A percentile compares a stretch with the other conserved stretches of the same genome.
phyloP scores from a whole-genome alignment of 768 basidiomycete genomes.

The Leucosporidium yakuticum region DNA sequence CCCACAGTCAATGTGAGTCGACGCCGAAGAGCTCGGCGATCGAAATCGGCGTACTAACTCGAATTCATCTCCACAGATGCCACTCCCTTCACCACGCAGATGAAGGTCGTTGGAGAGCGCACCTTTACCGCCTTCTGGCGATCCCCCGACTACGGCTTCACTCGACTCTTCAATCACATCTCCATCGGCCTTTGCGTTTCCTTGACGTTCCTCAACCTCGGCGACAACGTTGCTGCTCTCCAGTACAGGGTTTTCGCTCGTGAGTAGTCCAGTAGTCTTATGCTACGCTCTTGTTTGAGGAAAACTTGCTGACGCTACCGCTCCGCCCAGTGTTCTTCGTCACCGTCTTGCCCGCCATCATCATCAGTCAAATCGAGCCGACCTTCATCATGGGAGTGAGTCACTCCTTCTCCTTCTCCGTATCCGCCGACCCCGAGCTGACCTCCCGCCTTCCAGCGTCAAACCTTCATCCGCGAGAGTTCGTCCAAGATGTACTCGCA shows the following conservation, averaged over 20 bases:
- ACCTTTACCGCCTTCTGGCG: slow-evolving; percentile 70
- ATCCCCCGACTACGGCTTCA: slow-evolving; percentile 76
- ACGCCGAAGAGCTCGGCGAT: background rate
- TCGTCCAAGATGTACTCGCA: slow-evolving; percentile 79
- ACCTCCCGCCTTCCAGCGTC: background rate
- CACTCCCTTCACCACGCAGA: slow-evolving; percentile 66
- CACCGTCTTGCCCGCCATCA: slow-evolving; percentile 63
- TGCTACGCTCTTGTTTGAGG: slow-evolving; percentile 52
- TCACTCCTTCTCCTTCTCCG: background rate
- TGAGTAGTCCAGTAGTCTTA: slow-evolving; percentile 16
- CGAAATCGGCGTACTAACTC: background rate
- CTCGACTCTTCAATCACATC: slow-evolving; percentile 65
- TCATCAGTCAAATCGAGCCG: slow-evolving; percentile 75
- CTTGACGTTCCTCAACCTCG: slow-evolving; percentile 71
- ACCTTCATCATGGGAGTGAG: slow-evolving; percentile 61
- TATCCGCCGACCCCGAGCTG: too few relatives aligned
- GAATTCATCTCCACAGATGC: slow-evolving; percentile 47
- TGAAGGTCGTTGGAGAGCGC: slow-evolving; percentile 60
- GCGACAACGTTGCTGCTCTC: slow-evolving; percentile 54
- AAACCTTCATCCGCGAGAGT: slow-evolving; percentile 50
- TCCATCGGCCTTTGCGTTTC: slow-evolving; percentile 56
- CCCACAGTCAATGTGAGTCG: background rate
- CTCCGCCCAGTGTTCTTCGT: slow-evolving; percentile 42
- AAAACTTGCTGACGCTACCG: slow-evolving; percentile 35
- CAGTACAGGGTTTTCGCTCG: slow-evolving; percentile 54